Percentiles rank a stretch among this genome's conserved stretches.
Conservation (phyloP, 2,329 filamentous ascomycete species). For the Graphium sp. region DNA sequence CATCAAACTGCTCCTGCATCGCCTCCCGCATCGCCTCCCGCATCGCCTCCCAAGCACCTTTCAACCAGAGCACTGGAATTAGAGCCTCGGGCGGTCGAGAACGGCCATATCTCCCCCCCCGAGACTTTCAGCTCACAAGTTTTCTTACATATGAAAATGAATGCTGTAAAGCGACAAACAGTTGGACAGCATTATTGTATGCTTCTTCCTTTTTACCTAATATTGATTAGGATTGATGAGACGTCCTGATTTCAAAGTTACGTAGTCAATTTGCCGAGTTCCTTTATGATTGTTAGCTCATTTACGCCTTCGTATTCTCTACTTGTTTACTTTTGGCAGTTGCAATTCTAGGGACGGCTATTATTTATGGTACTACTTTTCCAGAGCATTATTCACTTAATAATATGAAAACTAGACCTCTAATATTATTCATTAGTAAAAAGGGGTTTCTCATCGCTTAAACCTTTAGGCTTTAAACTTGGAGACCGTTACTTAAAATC, state of each 20-base stretch:
- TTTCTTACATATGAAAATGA: too few species aligned
- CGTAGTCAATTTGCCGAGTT: background rate
- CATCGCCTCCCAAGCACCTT: too few species aligned
- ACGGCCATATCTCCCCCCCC: too few species aligned
- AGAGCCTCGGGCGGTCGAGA: too few species aligned
- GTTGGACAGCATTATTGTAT: background rate
- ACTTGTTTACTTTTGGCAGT: background rate
- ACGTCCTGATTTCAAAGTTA: too few species aligned
- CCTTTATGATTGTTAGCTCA: background rate
- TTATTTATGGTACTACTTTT: background rate
- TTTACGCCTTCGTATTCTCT: background rate
- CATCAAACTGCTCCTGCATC: too few species aligned
- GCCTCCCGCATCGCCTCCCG: too few species aligned
- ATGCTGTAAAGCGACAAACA: too few species aligned
- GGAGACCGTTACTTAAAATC: background rate
- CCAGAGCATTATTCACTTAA: background rate
- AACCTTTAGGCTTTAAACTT: background rate
- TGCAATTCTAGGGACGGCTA: background rate
- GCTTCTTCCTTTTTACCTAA: conserved; percentile 1
- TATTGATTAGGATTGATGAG: too few species aligned
- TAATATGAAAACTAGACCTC: too few species aligned
- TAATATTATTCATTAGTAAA: background rate
- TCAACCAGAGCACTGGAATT: too few species aligned
- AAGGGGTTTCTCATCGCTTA: background rate
- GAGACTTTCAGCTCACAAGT: too few species aligned